Percentiles rank a stretch among this genome's conserved stretches.
These are phyloP conservation scores for Talinum fruticosum DNA, from an alignment of 148 eudicot species.

Conservation along the genomic window DNA sequence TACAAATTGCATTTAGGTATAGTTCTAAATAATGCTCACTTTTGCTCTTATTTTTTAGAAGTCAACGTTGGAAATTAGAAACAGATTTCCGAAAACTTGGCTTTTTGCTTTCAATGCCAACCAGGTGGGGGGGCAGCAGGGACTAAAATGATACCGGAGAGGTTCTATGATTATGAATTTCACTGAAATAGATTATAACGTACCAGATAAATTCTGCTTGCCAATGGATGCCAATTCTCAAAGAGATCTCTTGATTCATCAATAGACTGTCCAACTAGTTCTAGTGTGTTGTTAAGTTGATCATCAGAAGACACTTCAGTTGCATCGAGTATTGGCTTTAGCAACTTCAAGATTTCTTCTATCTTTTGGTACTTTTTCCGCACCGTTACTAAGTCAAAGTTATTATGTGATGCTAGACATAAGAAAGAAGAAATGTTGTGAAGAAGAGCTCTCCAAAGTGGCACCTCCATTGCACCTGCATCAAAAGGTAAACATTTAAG, in stretches of 20 bases:
- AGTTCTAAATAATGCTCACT: background rate
- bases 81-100: background rate
- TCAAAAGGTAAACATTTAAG: background rate
- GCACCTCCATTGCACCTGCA: conserved; percentile 85
- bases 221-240: conserved; percentile 69
- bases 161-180: background rate
- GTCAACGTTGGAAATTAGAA: background rate
- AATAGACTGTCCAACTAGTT: conserved; percentile 47
- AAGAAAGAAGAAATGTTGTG: conserved; percentile 62
- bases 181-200: conserved; percentile 7
- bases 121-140: background rate
- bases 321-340: conserved; percentile 71
- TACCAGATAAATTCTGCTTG: conserved; percentile 76
- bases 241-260: conserved; percentile 68
- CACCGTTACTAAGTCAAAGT: conserved; percentile 49
- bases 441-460: conserved; percentile 65
- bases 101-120: background rate
- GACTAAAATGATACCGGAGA: background rate
- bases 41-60: background rate
- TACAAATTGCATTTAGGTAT: background rate
- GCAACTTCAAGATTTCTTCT: conserved; percentile 67
- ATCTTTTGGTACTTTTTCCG: conserved; percentile 53
- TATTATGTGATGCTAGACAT: conserved; percentile 47
- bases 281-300: conserved; percentile 48
- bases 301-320: conserved; percentile 60